Percentiles rank a stretch among this genome's conserved stretches.
phyloP scores from a whole-genome alignment of 169 alveolate species.

The Cyclospora cayetanensis region DNA sequence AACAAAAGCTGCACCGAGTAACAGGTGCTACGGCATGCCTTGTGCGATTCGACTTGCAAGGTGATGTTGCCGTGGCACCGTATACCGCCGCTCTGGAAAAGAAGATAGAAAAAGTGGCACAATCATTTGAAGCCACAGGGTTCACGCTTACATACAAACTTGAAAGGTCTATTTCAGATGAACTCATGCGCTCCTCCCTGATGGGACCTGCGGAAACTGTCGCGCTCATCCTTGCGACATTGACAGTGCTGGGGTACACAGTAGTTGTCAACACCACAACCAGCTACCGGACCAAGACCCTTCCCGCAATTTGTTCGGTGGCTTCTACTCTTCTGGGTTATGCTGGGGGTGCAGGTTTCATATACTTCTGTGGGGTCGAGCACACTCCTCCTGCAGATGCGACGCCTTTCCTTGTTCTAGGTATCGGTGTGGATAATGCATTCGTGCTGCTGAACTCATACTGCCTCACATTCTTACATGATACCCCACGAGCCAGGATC shows the following conservation, averaged over 20 bases:
- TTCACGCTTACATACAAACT: neutral
- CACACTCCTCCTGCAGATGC: conserved; percentile 81
- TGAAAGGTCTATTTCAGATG: conserved; percentile 44
- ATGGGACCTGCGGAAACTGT: conserved; percentile 41
- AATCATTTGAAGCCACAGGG: neutral
- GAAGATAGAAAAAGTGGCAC: conserved; percentile 2
- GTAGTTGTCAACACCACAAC: conserved; percentile 34
- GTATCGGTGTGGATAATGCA: conserved; percentile 84
- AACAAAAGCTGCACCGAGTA: neutral
- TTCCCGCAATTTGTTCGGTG: conserved; percentile 72
- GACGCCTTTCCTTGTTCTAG: conserved; percentile 80
- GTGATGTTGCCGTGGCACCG: neutral
- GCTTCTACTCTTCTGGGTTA: conserved; percentile 77
- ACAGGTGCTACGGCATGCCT: conserved; percentile 30
- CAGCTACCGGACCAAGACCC: conserved; percentile 37
- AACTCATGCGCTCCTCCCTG: conserved; percentile 18
- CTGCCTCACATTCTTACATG: conserved; percentile 77
- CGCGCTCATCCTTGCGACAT: conserved; percentile 3
- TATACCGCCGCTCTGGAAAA: conserved; percentile 56
- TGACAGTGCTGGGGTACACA: conserved; percentile 28
- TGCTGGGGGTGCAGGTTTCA: conserved; percentile 79
- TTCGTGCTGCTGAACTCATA: conserved; percentile 83
- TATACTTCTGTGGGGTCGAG: conserved; percentile 75
- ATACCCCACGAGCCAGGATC: conserved; percentile 79
- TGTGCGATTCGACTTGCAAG: conserved; percentile 41